phyloP scores from a whole-genome alignment of 106 monocot genomes.

The Dioscorea zingiberensis region DNA sequence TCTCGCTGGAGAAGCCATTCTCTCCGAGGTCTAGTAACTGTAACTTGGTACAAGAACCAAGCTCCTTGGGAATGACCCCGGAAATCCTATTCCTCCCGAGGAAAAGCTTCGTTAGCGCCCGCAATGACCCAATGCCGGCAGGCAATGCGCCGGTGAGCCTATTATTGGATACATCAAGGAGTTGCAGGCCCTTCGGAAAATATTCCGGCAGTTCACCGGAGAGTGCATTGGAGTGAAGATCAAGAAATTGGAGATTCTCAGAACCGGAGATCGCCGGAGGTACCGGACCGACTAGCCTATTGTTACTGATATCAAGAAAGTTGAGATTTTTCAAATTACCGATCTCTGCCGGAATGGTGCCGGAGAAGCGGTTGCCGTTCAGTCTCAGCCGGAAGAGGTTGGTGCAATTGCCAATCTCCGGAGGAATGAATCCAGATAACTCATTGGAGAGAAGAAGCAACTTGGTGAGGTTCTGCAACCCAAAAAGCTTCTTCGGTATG shows the following conservation, averaged over 20 bases:
- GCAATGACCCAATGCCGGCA: constrained; percentile 38
- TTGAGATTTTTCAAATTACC: constrained; percentile 65
- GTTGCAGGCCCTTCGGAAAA: constrained; percentile 48
- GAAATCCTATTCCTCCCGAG: constrained; percentile 56
- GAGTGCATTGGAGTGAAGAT: constrained; percentile 76
- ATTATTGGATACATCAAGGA: constrained; percentile 78
- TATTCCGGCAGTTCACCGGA: constrained; percentile 45
- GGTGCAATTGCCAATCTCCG: constrained; percentile 78
- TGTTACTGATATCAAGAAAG: constrained; percentile 74
- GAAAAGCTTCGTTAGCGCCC: constrained; percentile 66
- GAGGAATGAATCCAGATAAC: constrained; percentile 72
- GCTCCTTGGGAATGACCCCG: constrained; percentile 55
- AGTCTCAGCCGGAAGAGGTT: constrained; percentile 62
- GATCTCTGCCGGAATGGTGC: constrained; percentile 66
- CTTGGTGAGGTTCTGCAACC: constrained; percentile 74
- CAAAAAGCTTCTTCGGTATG: constrained; percentile 62
- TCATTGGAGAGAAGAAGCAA: constrained; percentile 73
- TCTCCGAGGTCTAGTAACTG: constrained; percentile 75
- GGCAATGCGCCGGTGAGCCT: constrained; percentile 37
- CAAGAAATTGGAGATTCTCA: constrained; percentile 60
- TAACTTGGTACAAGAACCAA: constrained; percentile 59
- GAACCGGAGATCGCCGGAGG: constrained; percentile 61
- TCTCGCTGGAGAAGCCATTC: constrained; percentile 60
- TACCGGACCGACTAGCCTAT: constrained; percentile 46
- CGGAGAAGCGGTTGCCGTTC: constrained; percentile 52